phyloP scores from a whole-genome alignment of 441 rosid species.

The Pelargonium citronellum region DNA sequence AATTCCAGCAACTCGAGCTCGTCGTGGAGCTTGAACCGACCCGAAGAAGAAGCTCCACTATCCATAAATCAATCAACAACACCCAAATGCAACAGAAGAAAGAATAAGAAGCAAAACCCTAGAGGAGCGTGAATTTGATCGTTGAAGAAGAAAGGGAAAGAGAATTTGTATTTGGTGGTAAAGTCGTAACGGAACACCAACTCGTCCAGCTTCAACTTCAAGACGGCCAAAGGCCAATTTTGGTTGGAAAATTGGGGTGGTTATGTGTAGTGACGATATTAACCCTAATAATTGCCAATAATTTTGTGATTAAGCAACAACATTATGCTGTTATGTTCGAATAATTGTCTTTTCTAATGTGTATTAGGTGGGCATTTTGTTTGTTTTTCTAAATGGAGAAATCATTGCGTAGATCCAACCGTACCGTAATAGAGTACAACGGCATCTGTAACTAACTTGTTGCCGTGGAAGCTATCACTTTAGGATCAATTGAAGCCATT shows the following conservation, averaged over 20 bases:
- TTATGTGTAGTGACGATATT: neutral
- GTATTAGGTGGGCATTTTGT: neutral
- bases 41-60: conserved; percentile 8
- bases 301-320: neutral
- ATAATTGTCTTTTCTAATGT: neutral
- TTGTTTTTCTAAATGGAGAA: neutral
- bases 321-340: neutral
- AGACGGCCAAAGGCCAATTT: neutral
- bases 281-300: neutral
- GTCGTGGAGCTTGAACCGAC: conserved; percentile 64
- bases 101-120: neutral
- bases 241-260: neutral
- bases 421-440: neutral
- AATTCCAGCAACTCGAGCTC: conserved; percentile 65
- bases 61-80: neutral
- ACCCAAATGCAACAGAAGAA: neutral
- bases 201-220: neutral
- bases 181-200: neutral
- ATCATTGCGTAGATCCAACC: neutral
- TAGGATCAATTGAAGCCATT: too few relatives aligned
- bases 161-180: neutral
- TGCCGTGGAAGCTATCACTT: too few relatives aligned
- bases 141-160: neutral
- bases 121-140: neutral
- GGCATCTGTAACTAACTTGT: too few relatives aligned